A percentile compares a stretch with the other conserved stretches of the same genome.
Evolutionary conservation across 192 early-diverging fungal genomes (phyloP).

Genomic region (Coemansia sp.): DNA sequence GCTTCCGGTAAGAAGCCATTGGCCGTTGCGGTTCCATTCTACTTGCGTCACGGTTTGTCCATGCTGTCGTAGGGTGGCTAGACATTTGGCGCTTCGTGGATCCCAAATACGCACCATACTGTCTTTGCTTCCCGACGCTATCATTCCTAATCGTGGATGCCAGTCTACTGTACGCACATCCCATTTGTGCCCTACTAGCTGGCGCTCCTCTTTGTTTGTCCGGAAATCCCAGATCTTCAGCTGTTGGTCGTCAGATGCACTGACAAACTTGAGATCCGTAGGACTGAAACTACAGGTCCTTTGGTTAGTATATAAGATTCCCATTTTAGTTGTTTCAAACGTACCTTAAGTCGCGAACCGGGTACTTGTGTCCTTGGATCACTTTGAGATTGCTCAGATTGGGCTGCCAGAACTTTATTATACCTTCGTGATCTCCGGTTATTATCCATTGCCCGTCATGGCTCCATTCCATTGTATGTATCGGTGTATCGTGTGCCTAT

Average conservation of each 20-base stretch:
- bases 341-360: conserved; percentile 89
- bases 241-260: conserved; percentile 89
- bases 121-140: conserved; percentile 95
- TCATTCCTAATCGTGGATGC: conserved; percentile 90
- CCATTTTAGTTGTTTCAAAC: conserved; percentile 14
- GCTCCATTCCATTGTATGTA: conserved; percentile 94
- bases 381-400: conserved; percentile 93
- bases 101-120: conserved; percentile 97
- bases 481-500: conserved; percentile 85
- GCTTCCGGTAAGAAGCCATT: conserved; percentile 90
- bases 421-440: conserved; percentile 83
- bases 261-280: conserved; percentile 89
- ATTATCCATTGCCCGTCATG: conserved; percentile 96
- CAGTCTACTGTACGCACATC: conserved; percentile 97
- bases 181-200: conserved; percentile 88
- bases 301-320: conserved; percentile 15
- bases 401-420: conserved; percentile 97
- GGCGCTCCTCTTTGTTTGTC: conserved; percentile 73
- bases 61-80: conserved; percentile 89
- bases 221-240: conserved; percentile 98
- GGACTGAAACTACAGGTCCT: conserved; percentile 82
- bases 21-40: conserved; percentile 96
- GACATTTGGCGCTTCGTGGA: conserved; percentile 80
- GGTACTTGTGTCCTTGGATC: conserved; percentile 83
- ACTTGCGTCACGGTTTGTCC: conserved; percentile 88